A percentile compares a stretch with the other conserved stretches of the same genome.
phyloP scores from a whole-genome alignment of 805 yeast species.

The Saccharomycopsis selenospora region DNA sequence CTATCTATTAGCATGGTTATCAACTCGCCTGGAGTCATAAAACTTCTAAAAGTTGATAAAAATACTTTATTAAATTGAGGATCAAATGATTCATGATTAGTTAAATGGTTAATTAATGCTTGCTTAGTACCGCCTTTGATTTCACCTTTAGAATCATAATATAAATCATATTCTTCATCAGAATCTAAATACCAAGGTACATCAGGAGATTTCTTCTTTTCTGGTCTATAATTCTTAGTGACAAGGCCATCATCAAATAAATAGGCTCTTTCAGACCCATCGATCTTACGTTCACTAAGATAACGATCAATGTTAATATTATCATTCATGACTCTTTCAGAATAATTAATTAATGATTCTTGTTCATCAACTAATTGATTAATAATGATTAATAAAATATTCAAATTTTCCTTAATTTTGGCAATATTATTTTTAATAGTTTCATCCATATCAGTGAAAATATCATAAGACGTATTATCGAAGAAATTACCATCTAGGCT shows the following conservation, averaged over 20 bases:
- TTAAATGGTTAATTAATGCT: conserved; percentile 73
- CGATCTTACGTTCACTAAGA: conserved; percentile 39
- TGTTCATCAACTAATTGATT: conserved; percentile 62
- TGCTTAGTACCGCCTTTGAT: conserved; percentile 78
- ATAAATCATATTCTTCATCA: conserved; percentile 51
- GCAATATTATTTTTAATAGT: conserved; percentile 29
- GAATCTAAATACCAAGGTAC: conserved; percentile 68
- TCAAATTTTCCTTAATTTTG: conserved; percentile 31
- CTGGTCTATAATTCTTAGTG: conserved; percentile 23
- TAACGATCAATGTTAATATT: conserved; percentile 53
- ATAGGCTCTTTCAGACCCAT: conserved; percentile 23
- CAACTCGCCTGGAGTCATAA: conserved; percentile 59
- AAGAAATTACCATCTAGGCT: not conserved
- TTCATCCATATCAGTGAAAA: conserved; percentile 29
- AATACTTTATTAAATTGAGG: conserved; percentile 61
- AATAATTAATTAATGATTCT: conserved; percentile 61
- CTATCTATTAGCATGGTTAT: conserved; percentile 52
- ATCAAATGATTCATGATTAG: conserved; percentile 61
- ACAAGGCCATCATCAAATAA: conserved; percentile 18
- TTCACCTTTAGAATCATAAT: conserved; percentile 61
- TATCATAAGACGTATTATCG: conserved; percentile 30
- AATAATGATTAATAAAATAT: conserved; percentile 34
- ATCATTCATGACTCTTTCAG: conserved; percentile 71
- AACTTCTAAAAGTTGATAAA: conserved; percentile 68
- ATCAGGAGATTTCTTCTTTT: conserved; percentile 7